Evolutionary conservation across 306 rosid species (phyloP), one percentile per base, ranked within the genome.

Genomic region (Trifolium fragiferum): DNA sequence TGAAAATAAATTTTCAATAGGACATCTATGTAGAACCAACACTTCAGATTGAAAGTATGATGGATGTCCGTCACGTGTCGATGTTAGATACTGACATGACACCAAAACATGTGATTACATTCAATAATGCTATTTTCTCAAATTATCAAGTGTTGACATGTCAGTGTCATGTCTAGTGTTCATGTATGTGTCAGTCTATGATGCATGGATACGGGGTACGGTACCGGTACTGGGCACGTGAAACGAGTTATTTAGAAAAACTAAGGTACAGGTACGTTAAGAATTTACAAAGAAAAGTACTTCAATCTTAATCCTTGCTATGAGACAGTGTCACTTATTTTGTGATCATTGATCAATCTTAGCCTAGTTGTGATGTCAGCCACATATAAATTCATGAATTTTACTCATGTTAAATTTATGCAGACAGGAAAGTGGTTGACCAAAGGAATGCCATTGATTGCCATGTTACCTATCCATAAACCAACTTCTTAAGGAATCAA

Each of bases 311-410:
- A n/a, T 16, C 50, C 19, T 32, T 66, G 40, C 54, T 44, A 57
- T 21, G 70, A 43, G 41, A 57, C 5, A 27, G 30, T 66, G 43
- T 72, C 68, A 55, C 50, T 23, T 72, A 54, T 25, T 38, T 46
- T 18, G 59, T 23, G 65, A 49, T 70, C 71, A 38, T 33, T 21
- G n/a, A 64, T 63, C 68, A 71, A 15, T 51, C 61, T 62, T 55
- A 53, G 44, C 27, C 46, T 49, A 7, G 72, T 16, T 19, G 67
- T 58, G 38, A 61, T 19, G 67, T 58, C 58, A 61, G 33, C 60
- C 79, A 46, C 72, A 66, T 18, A 33, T 49, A 11, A 59, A 71
- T 21, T 30, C 63, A 64, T 30, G 68, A 64, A 32, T 51, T 33
- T 72, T 55, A 57, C 66, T 21, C 32, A 35, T 33, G 49, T 64